Conservation (phyloP, 2,329 filamentous ascomycete species). For the Pseudogymnoascus sp. region DNA sequence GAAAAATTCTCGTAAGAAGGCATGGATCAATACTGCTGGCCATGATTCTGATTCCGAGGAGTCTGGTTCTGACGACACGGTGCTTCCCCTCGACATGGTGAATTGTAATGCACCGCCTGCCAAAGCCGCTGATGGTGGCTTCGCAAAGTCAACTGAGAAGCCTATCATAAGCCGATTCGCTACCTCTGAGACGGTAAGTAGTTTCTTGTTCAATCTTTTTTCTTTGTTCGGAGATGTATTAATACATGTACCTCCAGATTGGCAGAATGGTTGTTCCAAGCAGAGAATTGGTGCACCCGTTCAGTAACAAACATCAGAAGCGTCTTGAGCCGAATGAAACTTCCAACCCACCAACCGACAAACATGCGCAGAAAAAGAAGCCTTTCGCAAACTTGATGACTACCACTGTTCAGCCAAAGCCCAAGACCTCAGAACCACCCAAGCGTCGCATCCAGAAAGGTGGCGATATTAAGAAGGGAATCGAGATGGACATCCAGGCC, state of each 20-base stretch:
- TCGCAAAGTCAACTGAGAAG: background rate
- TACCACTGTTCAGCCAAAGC: background rate
- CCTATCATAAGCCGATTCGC: background rate
- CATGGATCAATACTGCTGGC: background rate
- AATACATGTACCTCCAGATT: background rate
- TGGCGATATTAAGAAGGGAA: background rate
- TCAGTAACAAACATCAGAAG: background rate
- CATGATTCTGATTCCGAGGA: background rate
- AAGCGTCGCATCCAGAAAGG: background rate
- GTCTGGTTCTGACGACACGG: background rate
- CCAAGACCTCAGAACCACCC: background rate
- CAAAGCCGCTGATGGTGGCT: background rate
- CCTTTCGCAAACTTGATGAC: constrained; percentile 1
- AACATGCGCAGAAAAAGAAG: background rate
- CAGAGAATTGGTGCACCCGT: background rate
- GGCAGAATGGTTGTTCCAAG: background rate
- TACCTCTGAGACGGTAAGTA: background rate
- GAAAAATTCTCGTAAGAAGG: background rate
- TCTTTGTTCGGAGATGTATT: background rate
- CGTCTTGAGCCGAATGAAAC: background rate
- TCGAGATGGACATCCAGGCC: background rate
- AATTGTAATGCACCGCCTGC: background rate
- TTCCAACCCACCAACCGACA: background rate
- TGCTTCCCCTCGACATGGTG: background rate
- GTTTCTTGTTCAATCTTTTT: background rate